These are phyloP conservation scores for Lunularia cruciata DNA, from an alignment of 225 moss, liverwort and hornwort species.

Conservation along the genomic window DNA sequence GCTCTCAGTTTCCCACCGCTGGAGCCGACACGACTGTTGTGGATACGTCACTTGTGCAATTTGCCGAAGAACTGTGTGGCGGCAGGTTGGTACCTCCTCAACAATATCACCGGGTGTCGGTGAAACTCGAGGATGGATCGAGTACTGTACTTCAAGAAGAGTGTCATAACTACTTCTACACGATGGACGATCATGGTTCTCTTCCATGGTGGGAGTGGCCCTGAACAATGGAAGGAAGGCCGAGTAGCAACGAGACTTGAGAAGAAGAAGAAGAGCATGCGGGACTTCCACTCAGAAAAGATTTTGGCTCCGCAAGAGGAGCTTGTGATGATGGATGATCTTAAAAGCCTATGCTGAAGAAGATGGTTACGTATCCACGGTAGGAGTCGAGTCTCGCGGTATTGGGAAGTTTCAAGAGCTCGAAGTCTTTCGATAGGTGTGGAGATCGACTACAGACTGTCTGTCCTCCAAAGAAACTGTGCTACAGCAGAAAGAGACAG, in stretches of 20 bases:
- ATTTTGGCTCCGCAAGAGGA: slow-evolving; percentile 21
- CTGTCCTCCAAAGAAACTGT: neutral
- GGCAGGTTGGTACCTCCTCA: slow-evolving; percentile 44
- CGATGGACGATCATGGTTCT: slow-evolving; percentile 40
- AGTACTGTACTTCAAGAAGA: slow-evolving; percentile 67
- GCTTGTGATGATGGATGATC: neutral
- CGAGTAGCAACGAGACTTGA: no score
- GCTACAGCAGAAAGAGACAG: neutral
- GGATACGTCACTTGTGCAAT: slow-evolving; percentile 58
- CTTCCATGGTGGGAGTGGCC: slow-evolving; percentile 55
- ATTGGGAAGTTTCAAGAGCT: slow-evolving; percentile 4
- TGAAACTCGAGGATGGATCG: slow-evolving; percentile 69
- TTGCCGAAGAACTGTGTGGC: slow-evolving; percentile 59
- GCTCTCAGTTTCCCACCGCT: slow-evolving; percentile 22
- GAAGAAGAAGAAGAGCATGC: neutral
- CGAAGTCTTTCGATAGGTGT: slow-evolving; percentile 3
- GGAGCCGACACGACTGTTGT: slow-evolving; percentile 21
- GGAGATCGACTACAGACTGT: neutral
- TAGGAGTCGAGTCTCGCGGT: neutral
- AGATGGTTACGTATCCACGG: neutral
- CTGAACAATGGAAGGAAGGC: slow-evolving; percentile 27
- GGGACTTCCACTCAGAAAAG: slow-evolving; percentile 30
- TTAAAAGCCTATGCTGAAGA: neutral
- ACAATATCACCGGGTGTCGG: slow-evolving; percentile 48
- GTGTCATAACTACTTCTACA: slow-evolving; percentile 65